phyloP scores from a whole-genome alignment of 306 rosid genomes.

The Argentina anserina region DNA sequence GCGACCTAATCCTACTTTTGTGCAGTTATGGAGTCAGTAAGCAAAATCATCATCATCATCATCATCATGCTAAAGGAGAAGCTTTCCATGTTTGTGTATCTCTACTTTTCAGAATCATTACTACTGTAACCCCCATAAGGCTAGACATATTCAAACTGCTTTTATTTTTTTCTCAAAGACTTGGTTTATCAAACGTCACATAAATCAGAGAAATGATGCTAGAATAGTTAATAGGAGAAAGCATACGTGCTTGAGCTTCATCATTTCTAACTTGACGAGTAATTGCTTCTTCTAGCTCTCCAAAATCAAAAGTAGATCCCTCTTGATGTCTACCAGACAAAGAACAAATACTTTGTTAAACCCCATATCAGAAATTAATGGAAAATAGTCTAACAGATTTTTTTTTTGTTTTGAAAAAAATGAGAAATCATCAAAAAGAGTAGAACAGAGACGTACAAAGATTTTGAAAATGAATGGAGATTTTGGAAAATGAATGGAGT shows the following conservation, averaged over 20 bases:
- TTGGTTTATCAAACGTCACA: constrained; percentile 47
- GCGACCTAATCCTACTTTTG: constrained; percentile 60
- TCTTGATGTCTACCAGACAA: constrained; percentile 50
- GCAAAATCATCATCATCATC: constrained; percentile 43
- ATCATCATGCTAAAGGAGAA: constrained; percentile 4
- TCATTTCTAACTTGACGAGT: constrained; percentile 74
- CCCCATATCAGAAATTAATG: neutral
- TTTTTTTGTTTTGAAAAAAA: no score
- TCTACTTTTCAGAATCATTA: constrained; percentile 49
- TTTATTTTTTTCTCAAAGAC: constrained; percentile 32
- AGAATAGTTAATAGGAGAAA: neutral
- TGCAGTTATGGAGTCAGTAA: constrained; percentile 74
- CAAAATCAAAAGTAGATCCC: constrained; percentile 75
- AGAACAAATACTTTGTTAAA: neutral
- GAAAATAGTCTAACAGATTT: neutral
- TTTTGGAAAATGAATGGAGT: neutral
- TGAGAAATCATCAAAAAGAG: neutral
- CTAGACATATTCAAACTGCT: constrained; percentile 44
- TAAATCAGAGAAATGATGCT: constrained; percentile 17
- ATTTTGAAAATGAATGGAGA: neutral
- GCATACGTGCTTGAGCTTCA: constrained; percentile 72
- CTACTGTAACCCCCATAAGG: neutral
- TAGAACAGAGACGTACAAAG: neutral
- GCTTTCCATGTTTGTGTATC: constrained; percentile 54
- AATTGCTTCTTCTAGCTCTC: constrained; percentile 92